Evolutionary conservation across 192 early-diverging fungal species (phyloP).

Genomic region (Rhizoclosmatium sp.): DNA sequence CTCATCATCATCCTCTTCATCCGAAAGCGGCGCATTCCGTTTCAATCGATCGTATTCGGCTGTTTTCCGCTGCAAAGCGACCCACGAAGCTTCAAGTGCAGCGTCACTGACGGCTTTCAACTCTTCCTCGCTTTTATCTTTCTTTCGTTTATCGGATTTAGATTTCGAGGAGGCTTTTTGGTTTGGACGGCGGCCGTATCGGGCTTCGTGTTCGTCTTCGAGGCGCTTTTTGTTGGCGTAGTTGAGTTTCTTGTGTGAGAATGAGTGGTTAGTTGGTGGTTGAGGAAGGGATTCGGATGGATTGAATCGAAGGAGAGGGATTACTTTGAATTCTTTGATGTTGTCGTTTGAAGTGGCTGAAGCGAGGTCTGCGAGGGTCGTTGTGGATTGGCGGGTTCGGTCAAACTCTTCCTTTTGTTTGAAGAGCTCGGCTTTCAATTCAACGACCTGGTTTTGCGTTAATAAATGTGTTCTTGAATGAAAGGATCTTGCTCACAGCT

Average conservation of each 20-base stretch:
- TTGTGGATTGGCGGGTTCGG: background rate
- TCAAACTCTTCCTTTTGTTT: constrained; percentile 43
- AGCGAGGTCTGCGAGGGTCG: constrained; percentile 32
- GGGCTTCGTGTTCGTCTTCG: constrained; percentile 58
- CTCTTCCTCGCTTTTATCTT: constrained; percentile 39
- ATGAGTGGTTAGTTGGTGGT: background rate
- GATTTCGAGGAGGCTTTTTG: background rate
- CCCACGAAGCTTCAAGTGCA: constrained; percentile 48
- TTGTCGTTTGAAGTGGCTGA: constrained; percentile 20
- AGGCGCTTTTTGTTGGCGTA: constrained; percentile 44
- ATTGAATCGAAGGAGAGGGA: background rate
- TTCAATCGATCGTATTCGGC: constrained; percentile 65
- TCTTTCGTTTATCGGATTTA: constrained; percentile 12
- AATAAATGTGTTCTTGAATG: background rate
- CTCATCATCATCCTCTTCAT: constrained; percentile 20
- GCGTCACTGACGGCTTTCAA: constrained; percentile 25
- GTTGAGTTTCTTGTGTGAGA: constrained; percentile 18
- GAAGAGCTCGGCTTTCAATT: constrained; percentile 58
- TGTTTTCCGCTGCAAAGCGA: constrained; percentile 68
- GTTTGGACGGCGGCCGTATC: constrained; percentile 12
- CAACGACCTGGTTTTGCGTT: constrained; percentile 39
- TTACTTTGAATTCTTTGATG: constrained; percentile 47
- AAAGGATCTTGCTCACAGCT: background rate
- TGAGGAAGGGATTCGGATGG: background rate
- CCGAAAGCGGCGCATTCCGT: constrained; percentile 44